Percentiles rank a stretch among this genome's conserved stretches.
Evolutionary conservation across 2,329 filamentous ascomycete species (phyloP).

Genomic region (Macrophomina tecta): DNA sequence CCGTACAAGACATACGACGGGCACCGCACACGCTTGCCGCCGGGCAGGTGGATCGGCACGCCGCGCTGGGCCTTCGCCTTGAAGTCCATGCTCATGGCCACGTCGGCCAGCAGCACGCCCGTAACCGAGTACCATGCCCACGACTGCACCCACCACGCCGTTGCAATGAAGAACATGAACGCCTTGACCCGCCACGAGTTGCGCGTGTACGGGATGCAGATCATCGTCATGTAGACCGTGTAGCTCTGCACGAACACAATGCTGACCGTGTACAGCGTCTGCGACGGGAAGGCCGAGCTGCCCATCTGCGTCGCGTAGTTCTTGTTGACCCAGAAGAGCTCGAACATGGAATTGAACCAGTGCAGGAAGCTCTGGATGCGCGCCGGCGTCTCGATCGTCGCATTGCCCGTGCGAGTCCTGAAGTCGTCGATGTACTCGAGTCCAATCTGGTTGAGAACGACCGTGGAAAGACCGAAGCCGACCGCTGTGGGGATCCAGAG

Average conservation of each 20-base stretch:
- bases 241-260: constrained; percentile 55
- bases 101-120: constrained; percentile 56
- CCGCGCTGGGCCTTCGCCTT: constrained; percentile 32
- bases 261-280: constrained; percentile 54
- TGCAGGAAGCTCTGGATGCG: constrained; percentile 47
- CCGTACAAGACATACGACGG: constrained; percentile 43
- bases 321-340: constrained; percentile 54
- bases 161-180: constrained; percentile 48
- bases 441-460: constrained; percentile 43
- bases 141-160: constrained; percentile 55
- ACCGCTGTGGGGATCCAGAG: constrained; percentile 51
- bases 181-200: constrained; percentile 50
- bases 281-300: constrained; percentile 51
- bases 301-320: constrained; percentile 48
- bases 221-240: constrained; percentile 56
- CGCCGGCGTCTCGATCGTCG: constrained; percentile 43
- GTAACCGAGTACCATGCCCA: constrained; percentile 56
- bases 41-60: constrained; percentile 28
- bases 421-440: constrained; percentile 47
- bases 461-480: constrained; percentile 48
- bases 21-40: background rate
- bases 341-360: constrained; percentile 55
- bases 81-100: constrained; percentile 51
- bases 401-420: constrained; percentile 45
- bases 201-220: constrained; percentile 53